Base-by-base conservation (phyloP, 139 green algal genomes). In the Spirogloea muscicola region DNA sequence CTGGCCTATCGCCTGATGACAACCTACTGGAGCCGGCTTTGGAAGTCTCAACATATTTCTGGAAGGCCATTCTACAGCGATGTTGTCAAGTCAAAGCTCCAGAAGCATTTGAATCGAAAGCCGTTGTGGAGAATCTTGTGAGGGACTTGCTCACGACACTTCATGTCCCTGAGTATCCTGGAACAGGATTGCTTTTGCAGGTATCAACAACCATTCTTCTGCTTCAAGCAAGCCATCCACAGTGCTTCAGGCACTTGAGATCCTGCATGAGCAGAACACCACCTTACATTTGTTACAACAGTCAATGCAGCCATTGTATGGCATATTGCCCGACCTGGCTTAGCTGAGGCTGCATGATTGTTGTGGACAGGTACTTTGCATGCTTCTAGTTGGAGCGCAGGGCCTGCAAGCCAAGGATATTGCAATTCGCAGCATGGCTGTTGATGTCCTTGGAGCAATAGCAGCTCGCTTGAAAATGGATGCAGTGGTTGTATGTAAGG, bases 41-140 rank as follows among this genome's bases (percentile, higher is more conserved):
- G 4, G 9, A 68, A 6, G 43, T 68, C 48, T 5, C 59, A 58
- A 58, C 13, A 34, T 18, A 42, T 29, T 68, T 68, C 27, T 68
- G 59, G 59, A 29, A 57, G 27, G 4, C n/a, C 6, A 5, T 68
- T 3, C 33, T 68, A 38, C 33, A 68, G 41, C 59, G n/a, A 41
- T 68, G 59, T 29, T 29, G 37, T 68, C 29, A 6, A 13, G 33
- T 36, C 6, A 34, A 38, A 27, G 59, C 9, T 68, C 59, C 4
- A 27, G 59, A 68, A 7, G 59, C 33, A 31, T 29, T 68, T 68
- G 59, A 68, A 29, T 10, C 42, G 29, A 68, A 68, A 68, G 27
- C 37, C 13, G 5, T 68, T 68, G 41, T 68, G 9, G 59, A 68
- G 18, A 68, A 68, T 43, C 59, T 68, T 42, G 27, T 37, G 29